Base-by-base conservation (phyloP, 2,329 filamentous ascomycete genomes). In the Arthrobotrys pseudoclavata region DNA sequence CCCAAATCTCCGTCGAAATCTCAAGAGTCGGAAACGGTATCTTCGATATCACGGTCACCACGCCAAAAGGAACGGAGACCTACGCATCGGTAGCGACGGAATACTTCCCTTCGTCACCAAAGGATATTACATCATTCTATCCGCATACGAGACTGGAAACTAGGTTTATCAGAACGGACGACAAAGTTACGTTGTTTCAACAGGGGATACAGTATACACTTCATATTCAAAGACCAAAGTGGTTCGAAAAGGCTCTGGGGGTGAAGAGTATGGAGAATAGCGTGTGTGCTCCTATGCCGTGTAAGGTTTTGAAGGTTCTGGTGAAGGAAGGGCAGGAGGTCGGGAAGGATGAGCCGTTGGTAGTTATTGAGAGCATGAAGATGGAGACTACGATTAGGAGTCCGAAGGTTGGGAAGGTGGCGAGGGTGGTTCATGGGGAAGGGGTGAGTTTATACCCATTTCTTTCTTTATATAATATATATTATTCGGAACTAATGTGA, bases 251-350 rank as follows among this genome's bases (percentile, higher is more conserved):
- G 84, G 94, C 93, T 0, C 86, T 97, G 6, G 94, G 95, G 0
- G 71, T 64, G 29, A 68, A 76, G 48, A 76, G 64, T 31, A 76
- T 79, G 79, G 87, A 90, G 5, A 94, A 95, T 76, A 96, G 91
- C 66, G 93, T 98, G 0, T 87, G 92, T 24, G 93, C 96, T 22
- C 96, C 96, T 0, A 99, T 99, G 96, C 96, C 96, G 1, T 98
- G 96, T 85, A 98, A 98, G 85, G 91, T 99, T 26, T 85, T 99
- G 79, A 90, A 93, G 80, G 96, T 97, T 57, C 92, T 97, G 84
- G 93, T 97, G 0, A 85, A 87, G 29, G 93, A 93, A 81, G 96
- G 96, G 0, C 89, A 97, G 79, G 85, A 84, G 55, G 96, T 99
- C 15, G 90, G 90, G 83, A 96, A 95, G 85, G 94, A 95, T 53